Evolutionary conservation across 1,139 yeast species (phyloP).

Genomic region (Kazachstania sp.): DNA sequence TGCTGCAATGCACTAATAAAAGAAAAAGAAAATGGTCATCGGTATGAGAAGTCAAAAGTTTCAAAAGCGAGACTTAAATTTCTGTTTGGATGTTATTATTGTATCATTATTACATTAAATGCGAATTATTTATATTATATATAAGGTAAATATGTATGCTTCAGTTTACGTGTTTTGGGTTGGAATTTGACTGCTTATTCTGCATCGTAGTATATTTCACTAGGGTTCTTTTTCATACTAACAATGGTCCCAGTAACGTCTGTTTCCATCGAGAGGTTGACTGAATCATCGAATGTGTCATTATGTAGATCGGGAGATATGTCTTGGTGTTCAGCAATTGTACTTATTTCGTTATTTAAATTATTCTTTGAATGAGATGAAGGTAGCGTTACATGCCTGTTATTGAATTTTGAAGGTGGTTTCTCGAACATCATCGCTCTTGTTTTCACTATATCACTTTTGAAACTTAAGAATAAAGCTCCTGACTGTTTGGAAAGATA

Average conservation of each 20-base stretch:
- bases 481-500: slow-evolving; percentile 1
- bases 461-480: neutral
- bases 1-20: too few species aligned
- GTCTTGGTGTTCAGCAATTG: slow-evolving; percentile 8
- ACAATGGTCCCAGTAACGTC: neutral
- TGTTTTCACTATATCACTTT: neutral
- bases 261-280: slow-evolving; percentile 1
- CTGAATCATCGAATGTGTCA: slow-evolving; percentile 1
- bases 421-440: neutral
- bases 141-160: neutral
- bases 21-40: too few species aligned
- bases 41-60: too few species aligned
- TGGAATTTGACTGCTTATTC: neutral
- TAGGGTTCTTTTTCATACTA: neutral
- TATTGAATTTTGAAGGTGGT: neutral
- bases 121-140: neutral
- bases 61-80: too few species aligned
- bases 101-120: neutral
- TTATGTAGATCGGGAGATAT: neutral
- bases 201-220: slow-evolving; percentile 2
- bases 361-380: slow-evolving; percentile 3
- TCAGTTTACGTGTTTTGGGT: neutral
- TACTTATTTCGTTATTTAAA: slow-evolving; percentile 11
- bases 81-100: neutral
- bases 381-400: neutral